phyloP scores from a whole-genome alignment of 2,329 filamentous ascomycete genomes.

The Paraconiothyrium brasiliense region DNA sequence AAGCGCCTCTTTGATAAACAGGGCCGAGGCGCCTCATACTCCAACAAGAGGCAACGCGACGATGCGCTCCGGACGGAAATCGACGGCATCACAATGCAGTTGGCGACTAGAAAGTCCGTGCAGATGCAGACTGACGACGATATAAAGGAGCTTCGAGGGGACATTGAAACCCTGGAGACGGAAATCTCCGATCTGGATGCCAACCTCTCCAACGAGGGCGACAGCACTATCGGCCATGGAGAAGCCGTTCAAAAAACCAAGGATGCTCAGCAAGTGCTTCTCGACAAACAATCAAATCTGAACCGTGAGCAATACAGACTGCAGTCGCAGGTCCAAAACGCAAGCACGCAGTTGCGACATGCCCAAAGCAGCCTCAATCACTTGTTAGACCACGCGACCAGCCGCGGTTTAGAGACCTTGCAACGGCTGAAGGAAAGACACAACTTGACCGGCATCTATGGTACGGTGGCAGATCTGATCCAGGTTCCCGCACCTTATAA shows the following conservation, averaged over 20 bases:
- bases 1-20: slow-evolving; percentile 91
- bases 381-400: slow-evolving; percentile 89
- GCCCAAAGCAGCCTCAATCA: slow-evolving; percentile 81
- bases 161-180: slow-evolving; percentile 76
- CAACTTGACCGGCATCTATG: slow-evolving; percentile 86
- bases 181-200: slow-evolving; percentile 76
- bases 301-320: slow-evolving; percentile 91
- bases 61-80: slow-evolving; percentile 83
- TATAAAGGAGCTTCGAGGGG: slow-evolving; percentile 73
- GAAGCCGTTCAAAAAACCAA: slow-evolving; percentile 80
- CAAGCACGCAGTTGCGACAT: slow-evolving; percentile 77
- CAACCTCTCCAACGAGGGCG: slow-evolving; percentile 80
- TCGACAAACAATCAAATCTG: slow-evolving; percentile 86
- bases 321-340: slow-evolving; percentile 77
- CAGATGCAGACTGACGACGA: slow-evolving; percentile 86
- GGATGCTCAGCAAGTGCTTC: slow-evolving; percentile 78
- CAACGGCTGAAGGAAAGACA: slow-evolving; percentile 81
- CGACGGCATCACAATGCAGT: slow-evolving; percentile 76
- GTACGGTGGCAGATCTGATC: slow-evolving; percentile 92
- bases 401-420: slow-evolving; percentile 85
- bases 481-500: slow-evolving; percentile 85
- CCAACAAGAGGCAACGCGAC: slow-evolving; percentile 87
- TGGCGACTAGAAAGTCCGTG: slow-evolving; percentile 84
- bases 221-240: slow-evolving; percentile 75
- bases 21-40: slow-evolving; percentile 85